Evolutionary conservation across 2,329 filamentous ascomycete species (phyloP), one percentile per base, ranked within the genome.

Genomic region (Fusarium gaditjirri): DNA sequence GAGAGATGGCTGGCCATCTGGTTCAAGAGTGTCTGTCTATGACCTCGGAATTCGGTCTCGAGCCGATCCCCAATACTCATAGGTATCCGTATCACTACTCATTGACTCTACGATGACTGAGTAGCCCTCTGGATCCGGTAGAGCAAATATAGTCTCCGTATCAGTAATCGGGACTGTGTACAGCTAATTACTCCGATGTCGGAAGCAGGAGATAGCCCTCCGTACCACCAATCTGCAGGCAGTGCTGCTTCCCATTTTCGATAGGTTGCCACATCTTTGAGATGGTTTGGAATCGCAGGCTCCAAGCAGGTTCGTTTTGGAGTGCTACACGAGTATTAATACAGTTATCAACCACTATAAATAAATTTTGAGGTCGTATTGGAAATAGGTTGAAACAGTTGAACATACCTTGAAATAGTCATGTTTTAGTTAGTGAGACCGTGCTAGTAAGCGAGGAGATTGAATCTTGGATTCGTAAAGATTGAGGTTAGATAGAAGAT

Each of bases 301-400:
- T 31, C 27, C 27, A 47, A 11, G 0, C 9, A 31, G 0, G 44
- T 21, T 9, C 44, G 16, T 6, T 47, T 47, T 0, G 13, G 27
- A 3, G 21, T 23, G 27, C 44, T 47, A 21, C 2, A 3, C 0
- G 4, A 17, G 6, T 47, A 47, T 47, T 47, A 47, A 47, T 47
- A 23, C 14, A 23, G 3, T 23, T 8, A 0, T 3, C 27, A 31
- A 2, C 19, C 6, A 4, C 27, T 21, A 9, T 9, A 47, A 23
- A 47, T 21, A 47, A 31, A 0, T 17, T 11, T 11, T 12, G 2
- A 31, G 0, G 44, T 47, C 2, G 27, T 21, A 47, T 47, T 29
- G 6, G 27, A 47, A 31, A 29, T 13, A 0, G 0, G 27, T 29
- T 47, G 44, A 47, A 47, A 47, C 44, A 6, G 25, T n/a, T 31